These are phyloP conservation scores for Cyberlindnera euphorbiae DNA, from an alignment of 805 yeast species.

Conservation along the genomic window DNA sequence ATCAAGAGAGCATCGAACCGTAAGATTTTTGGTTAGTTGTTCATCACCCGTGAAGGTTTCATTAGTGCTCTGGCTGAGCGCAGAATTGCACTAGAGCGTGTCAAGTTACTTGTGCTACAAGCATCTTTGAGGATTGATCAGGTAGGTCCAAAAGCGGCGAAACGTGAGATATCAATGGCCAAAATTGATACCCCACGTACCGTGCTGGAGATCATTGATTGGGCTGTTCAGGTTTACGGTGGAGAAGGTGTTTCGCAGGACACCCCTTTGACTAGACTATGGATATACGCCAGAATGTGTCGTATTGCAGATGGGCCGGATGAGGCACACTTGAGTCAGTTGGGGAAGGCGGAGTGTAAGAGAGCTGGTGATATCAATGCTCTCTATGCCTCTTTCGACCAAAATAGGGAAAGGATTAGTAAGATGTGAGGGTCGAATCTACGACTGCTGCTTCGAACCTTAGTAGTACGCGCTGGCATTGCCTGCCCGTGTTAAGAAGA, in stretches of 20 bases:
- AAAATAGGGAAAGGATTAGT: constrained; percentile 16
- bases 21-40: constrained; percentile 45
- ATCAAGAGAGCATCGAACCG: constrained; percentile 49
- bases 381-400: constrained; percentile 23
- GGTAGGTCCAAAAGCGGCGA: constrained; percentile 49
- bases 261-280: constrained; percentile 50
- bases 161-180: constrained; percentile 55
- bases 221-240: constrained; percentile 62
- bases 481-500: too few species aligned
- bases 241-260: constrained; percentile 64
- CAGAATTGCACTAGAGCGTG: constrained; percentile 49
- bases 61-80: constrained; percentile 44
- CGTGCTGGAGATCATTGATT: constrained; percentile 46
- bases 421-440: constrained; percentile 19
- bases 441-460: too few species aligned
- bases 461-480: too few species aligned
- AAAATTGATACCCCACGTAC: constrained; percentile 59
- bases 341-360: constrained; percentile 45
- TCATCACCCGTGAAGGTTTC: constrained; percentile 48
- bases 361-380: constrained; percentile 33
- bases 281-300: constrained; percentile 48
- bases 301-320: constrained; percentile 70
- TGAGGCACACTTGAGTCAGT: constrained; percentile 56
- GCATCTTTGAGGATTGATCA: constrained; percentile 59
- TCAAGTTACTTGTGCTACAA: constrained; percentile 48